Evolutionary conservation across 2,329 filamentous ascomycete genomes (phyloP).

Genomic region (Fusarium sacchari): DNA sequence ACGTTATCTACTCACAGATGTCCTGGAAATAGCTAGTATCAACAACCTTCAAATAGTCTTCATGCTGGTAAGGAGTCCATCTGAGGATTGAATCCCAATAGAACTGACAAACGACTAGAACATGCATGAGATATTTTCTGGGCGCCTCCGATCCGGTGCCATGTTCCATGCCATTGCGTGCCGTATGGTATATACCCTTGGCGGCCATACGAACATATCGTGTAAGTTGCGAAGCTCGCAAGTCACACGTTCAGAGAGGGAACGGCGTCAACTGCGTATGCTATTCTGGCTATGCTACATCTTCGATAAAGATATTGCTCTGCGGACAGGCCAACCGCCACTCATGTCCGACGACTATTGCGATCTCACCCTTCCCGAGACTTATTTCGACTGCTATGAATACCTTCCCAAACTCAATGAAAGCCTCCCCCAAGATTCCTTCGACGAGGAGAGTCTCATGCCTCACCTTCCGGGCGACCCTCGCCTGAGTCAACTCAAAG

Average conservation of each 20-base stretch:
- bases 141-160: slow-evolving; percentile 57
- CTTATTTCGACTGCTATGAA: slow-evolving; percentile 42
- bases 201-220: slow-evolving; percentile 52
- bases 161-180: slow-evolving; percentile 58
- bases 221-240: slow-evolving; percentile 8
- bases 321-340: slow-evolving; percentile 64
- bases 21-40: slow-evolving; percentile 56
- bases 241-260: slow-evolving; percentile 39
- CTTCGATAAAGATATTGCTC: slow-evolving; percentile 65
- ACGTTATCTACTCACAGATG: slow-evolving; percentile 53
- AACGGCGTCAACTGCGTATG: slow-evolving; percentile 49
- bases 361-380: slow-evolving; percentile 42
- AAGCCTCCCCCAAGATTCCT: background rate
- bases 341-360: slow-evolving; percentile 55
- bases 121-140: slow-evolving; percentile 55
- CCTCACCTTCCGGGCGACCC: slow-evolving; percentile 59
- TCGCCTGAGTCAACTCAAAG: slow-evolving; percentile 61
- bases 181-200: slow-evolving; percentile 60
- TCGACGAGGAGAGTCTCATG: slow-evolving; percentile 17
- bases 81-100: accelerated
- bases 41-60: slow-evolving; percentile 56
- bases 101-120: slow-evolving; percentile 44
- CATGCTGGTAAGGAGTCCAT: slow-evolving; percentile 57
- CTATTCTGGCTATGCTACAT: slow-evolving; percentile 67
- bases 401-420: background rate